Evolutionary conservation across 805 yeast species (phyloP), one percentile per base, ranked within the genome.

Genomic region (Pichia sporocuriosa): DNA sequence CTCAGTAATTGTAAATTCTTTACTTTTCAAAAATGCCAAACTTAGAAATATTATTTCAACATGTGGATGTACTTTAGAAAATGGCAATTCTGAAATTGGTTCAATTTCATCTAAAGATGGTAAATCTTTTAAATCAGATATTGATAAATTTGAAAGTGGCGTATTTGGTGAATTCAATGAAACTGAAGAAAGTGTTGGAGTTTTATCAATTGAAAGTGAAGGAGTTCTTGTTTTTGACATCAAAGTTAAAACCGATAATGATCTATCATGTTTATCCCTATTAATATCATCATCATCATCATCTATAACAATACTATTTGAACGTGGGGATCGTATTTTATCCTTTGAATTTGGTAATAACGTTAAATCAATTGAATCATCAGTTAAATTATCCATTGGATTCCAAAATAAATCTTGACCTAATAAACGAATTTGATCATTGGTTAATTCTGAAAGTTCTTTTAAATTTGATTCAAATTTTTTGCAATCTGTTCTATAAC

Each of bases 11-110:
- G 83, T 77, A 51, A 77, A 77, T 52, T 84, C 89, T 59, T 82
- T 81, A 39, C 90, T 79, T 60, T 85, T 85, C 49, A 89, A 66
- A 30, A 89, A 74, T 1, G 96, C 85, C 36, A 88, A 66, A 37
- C 85, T 78, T 3, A 84, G 74, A 55, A 87, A 89, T 1, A 84
- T 63, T 26, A 87, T 69, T 63, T 84, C 88, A 24, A 81, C 70
- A 55, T 86, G 95, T 1, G 87, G 83, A 55, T 83, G 85, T 19
- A 84, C 63, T 37, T 69, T 66, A 0, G 88, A 72, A 60, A 75
- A 76, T 29, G 82, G 81, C 10, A 77, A 49, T 20, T 49, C 47
- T 6, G 35, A 16, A 21, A 52, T 43, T 15, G 58, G 57, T n/a
- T 56, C 62, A 26, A 55, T 47, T 19, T 55, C 60, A 16, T 47